Evolutionary conservation across 129 eudicot species (phyloP).

Genomic region (Smallanthus sonchifolius): DNA sequence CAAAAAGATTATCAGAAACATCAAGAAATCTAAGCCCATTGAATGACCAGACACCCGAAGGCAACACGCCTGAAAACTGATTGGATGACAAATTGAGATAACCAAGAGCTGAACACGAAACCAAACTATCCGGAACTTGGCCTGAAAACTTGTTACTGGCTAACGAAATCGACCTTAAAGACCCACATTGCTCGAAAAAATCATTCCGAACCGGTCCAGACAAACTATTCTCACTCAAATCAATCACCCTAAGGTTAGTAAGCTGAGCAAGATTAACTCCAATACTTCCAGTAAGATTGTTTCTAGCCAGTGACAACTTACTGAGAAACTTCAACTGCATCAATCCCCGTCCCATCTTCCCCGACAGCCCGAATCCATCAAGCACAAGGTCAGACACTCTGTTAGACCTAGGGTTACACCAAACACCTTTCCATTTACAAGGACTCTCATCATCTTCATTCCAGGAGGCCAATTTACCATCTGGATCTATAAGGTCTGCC

Average conservation of each 20-base stretch:
- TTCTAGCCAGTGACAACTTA: slow-evolving; percentile 65
- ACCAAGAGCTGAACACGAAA: slow-evolving; percentile 58
- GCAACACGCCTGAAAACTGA: slow-evolving; percentile 65
- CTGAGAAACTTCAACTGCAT: slow-evolving; percentile 59
- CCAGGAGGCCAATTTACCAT: slow-evolving; percentile 64
- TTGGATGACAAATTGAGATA: slow-evolving; percentile 54
- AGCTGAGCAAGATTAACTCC: slow-evolving; percentile 49
- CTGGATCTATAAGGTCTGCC: slow-evolving; percentile 78
- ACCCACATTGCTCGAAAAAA: slow-evolving; percentile 76
- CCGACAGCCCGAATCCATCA: slow-evolving; percentile 72
- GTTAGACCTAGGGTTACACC: slow-evolving; percentile 85
- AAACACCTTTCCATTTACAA: slow-evolving; percentile 72
- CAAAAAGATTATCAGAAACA: slow-evolving; percentile 63
- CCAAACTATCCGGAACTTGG: slow-evolving; percentile 62
- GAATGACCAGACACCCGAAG: slow-evolving; percentile 64
- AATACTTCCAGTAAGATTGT: slow-evolving; percentile 70
- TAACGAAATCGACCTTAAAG: slow-evolving; percentile 59
- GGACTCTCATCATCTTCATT: slow-evolving; percentile 89
- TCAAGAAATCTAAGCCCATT: slow-evolving; percentile 63
- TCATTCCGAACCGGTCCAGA: slow-evolving; percentile 43
- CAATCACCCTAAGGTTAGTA: slow-evolving; percentile 50
- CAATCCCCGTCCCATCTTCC: slow-evolving; percentile 66
- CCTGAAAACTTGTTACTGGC: slow-evolving; percentile 64
- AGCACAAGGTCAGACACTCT: slow-evolving; percentile 78
- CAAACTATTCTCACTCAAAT: slow-evolving; percentile 67